A percentile compares a stretch with the other conserved stretches of the same genome.
phyloP scores from a whole-genome alignment of 495 filamentous ascomycete genomes.

The Penicillium lagena region DNA sequence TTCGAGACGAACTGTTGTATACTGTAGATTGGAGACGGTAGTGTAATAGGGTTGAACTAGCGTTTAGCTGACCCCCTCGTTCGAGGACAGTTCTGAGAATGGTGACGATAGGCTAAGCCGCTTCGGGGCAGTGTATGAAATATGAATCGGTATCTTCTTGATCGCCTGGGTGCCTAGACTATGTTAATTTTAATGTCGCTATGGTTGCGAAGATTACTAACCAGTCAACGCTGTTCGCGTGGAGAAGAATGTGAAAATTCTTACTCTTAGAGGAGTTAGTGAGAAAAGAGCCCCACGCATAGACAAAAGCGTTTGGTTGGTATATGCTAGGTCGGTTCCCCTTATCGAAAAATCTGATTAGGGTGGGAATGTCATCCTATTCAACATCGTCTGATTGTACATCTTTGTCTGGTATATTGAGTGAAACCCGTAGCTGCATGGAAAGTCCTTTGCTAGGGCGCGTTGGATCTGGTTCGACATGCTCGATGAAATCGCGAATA shows the following conservation, averaged over 20 bases:
- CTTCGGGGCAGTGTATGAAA: slow-evolving; percentile 11
- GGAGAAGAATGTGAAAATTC: slow-evolving; percentile 6
- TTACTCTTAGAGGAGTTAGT: background rate
- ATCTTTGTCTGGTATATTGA: slow-evolving; percentile 4
- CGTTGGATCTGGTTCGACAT: slow-evolving; percentile 8
- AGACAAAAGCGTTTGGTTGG: slow-evolving; percentile 1
- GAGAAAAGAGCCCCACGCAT: slow-evolving; percentile 2
- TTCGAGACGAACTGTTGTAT: slow-evolving; percentile 7
- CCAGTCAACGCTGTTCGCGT: slow-evolving; percentile 5
- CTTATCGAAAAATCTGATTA: slow-evolving; percentile 2
- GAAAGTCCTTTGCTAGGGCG: slow-evolving; percentile 6
- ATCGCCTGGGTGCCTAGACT: slow-evolving; percentile 6
- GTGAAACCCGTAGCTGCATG: slow-evolving; percentile 6
- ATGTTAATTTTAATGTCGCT: background rate
- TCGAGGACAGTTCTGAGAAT: slow-evolving; percentile 3
- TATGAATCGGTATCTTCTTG: slow-evolving; percentile 7
- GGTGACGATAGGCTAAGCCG: slow-evolving; percentile 5
- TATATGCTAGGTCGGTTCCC: background rate
- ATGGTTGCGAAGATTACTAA: background rate
- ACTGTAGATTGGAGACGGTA: slow-evolving; percentile 7
- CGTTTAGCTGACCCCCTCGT: slow-evolving; percentile 7
- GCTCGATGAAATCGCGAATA: slow-evolving; percentile 5
- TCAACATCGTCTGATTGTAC: slow-evolving; percentile 4
- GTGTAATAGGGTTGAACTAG: slow-evolving; percentile 5
- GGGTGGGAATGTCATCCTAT: slow-evolving; percentile 2